These are phyloP conservation scores for Picochlorum sp. DNA, from an alignment of 139 green algal genomes.

Conservation along the genomic window DNA sequence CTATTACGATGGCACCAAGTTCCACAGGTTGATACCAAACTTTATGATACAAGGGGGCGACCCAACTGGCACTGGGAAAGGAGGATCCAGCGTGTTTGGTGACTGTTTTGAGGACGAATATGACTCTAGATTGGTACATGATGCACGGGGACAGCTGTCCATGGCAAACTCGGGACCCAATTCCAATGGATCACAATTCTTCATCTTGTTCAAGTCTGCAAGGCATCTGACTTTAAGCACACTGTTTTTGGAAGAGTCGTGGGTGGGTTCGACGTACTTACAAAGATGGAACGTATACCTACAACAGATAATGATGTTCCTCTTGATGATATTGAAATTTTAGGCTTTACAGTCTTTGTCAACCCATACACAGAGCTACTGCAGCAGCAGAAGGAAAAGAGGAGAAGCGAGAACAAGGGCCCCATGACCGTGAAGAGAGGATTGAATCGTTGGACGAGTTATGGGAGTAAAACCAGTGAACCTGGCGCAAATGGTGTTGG, in stretches of 20 bases:
- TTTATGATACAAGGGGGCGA: slow-evolving; percentile 98
- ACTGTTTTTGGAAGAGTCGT: slow-evolving; percentile 78
- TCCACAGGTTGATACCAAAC: slow-evolving; percentile 90
- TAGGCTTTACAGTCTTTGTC: slow-evolving; percentile 70
- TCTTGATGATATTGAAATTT: slow-evolving; percentile 65
- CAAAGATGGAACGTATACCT: slow-evolving; percentile 69
- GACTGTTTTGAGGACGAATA: slow-evolving; percentile 69
- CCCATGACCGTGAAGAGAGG: not conserved
- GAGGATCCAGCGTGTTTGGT: slow-evolving; percentile 87
- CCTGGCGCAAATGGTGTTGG: not conserved
- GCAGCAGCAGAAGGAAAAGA: slow-evolving; percentile 55
- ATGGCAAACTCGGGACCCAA: slow-evolving; percentile 88
- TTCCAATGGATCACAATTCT: slow-evolving; percentile 77
- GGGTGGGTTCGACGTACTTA: slow-evolving; percentile 75
- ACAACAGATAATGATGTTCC: slow-evolving; percentile 82
- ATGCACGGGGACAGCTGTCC: slow-evolving; percentile 73
- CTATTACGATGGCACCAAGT: slow-evolving; percentile 84
- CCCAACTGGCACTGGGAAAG: slow-evolving; percentile 87
- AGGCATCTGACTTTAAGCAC: slow-evolving; percentile 93
- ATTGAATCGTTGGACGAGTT: not conserved
- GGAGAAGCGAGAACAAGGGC: not conserved
- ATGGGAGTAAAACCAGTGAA: not conserved
- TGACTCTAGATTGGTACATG: slow-evolving; percentile 54
- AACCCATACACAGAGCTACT: slow-evolving; percentile 87
- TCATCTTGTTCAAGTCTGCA: slow-evolving; percentile 78